Percentiles rank a stretch among this genome's conserved stretches.
These are phyloP conservation scores for Coniochaeta ligniaria DNA, from an alignment of 2,329 filamentous ascomycete genomes.

Conservation along the genomic window DNA sequence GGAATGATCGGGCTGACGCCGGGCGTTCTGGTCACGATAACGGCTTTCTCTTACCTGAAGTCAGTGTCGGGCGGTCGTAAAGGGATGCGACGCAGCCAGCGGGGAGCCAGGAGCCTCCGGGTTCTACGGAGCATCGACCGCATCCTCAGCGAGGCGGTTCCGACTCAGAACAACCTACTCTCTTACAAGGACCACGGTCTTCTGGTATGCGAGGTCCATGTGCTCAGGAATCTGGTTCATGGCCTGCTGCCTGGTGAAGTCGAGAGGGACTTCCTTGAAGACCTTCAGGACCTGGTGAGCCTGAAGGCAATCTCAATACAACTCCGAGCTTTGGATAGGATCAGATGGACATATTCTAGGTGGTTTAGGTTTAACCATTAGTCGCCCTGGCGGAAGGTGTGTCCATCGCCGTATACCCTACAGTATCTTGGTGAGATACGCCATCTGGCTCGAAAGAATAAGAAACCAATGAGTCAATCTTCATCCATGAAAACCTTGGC, in stretches of 20 bases:
- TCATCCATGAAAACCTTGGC: neutral
- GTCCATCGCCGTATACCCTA: neutral
- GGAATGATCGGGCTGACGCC: slow-evolving; percentile 95
- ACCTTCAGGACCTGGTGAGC: slow-evolving; percentile 79
- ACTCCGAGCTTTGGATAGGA: slow-evolving; percentile 69
- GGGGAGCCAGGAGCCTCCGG: slow-evolving; percentile 64
- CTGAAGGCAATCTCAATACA: slow-evolving; percentile 74
- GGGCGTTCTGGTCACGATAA: slow-evolving; percentile 79
- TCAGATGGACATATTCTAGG: slow-evolving; percentile 83
- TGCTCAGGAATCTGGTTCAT: slow-evolving; percentile 63
- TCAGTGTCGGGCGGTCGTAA: slow-evolving; percentile 62
- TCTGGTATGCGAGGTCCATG: slow-evolving; percentile 82
- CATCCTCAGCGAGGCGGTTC: slow-evolving; percentile 61
- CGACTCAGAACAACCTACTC: slow-evolving; percentile 65
- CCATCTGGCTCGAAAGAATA: neutral
- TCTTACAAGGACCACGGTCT: slow-evolving; percentile 91
- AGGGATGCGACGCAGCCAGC: slow-evolving; percentile 57
- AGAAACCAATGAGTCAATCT: too few species aligned
- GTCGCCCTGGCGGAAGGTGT: neutral
- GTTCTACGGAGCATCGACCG: slow-evolving; percentile 85
- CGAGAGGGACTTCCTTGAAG: slow-evolving; percentile 79
- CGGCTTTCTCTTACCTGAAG: slow-evolving; percentile 64
- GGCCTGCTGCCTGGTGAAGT: slow-evolving; percentile 66
- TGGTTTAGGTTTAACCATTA: slow-evolving; percentile 58
- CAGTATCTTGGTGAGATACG: neutral